Base-by-base conservation (phyloP, 2,329 filamentous ascomycete species). In the Trichoderma sp. region DNA sequence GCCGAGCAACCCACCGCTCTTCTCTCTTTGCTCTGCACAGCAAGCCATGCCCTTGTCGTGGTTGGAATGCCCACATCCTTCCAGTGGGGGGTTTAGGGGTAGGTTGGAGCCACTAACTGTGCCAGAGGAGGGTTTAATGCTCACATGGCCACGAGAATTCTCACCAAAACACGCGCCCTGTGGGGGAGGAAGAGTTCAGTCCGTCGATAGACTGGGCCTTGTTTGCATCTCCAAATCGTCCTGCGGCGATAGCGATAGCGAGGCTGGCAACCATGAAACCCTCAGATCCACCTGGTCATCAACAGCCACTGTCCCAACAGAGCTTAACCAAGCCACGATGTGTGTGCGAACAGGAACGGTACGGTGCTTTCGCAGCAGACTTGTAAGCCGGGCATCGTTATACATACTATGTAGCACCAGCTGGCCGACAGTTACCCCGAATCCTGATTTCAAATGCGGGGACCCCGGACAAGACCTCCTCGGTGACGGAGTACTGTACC, bases 81-180 rank as follows among this genome's bases (percentile, higher is more conserved):
- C 32, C 45, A 27, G 32, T 63, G 59, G 63, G 63, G 52, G 52
- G 27, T 17, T 52, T 65, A 56, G 63, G 64, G 64, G 52, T 45
- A 53, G 48, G 12, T 34, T 32, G 54, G 53, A n/a, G 64, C 64
- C 64, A 53, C 64, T 67, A 67, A 60, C 42, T 6, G 34, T 45
- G 35, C 58, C 64, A 32, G 50, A 42, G 15, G 45, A 54, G 48
- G 34, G 34, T 35, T 35, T 63, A 48, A 29, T 63, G 63, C 54
- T 65, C 63, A 65, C 63, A 65, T 65, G 63, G 63, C 52, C 63
- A 65, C 17, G 63, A 65, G 52, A 65, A 65, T 65, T 48, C 52
- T 65, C 63, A 57, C 29, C 63, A 57, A 64, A 65, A 35, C 35
- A 34, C n/a, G 35, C 50, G 61, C 50, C 35, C 37, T 37, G 50